These are phyloP conservation scores for Stellera chamaejasme DNA, from an alignment of 345 rosid species.

Conservation along the genomic window DNA sequence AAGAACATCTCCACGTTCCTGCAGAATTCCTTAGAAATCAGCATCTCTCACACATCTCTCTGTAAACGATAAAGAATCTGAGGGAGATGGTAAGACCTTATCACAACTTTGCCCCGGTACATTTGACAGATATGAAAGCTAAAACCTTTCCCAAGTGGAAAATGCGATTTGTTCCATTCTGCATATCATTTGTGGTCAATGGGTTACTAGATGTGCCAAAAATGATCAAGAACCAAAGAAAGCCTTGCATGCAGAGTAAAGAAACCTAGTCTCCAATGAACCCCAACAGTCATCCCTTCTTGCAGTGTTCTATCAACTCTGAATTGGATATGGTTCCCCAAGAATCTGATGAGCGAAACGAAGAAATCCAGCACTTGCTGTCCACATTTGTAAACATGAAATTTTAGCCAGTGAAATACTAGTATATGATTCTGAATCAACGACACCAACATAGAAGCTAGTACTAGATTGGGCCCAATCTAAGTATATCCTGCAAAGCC, in stretches of 20 bases:
- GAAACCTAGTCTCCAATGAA: slow-evolving; percentile 64
- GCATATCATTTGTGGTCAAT: slow-evolving; percentile 9
- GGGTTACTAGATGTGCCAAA: not conserved
- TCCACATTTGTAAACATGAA: not conserved
- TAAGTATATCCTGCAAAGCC: too few relatives aligned
- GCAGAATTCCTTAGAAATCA: slow-evolving; percentile 5
- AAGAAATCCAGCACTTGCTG: slow-evolving; percentile 79
- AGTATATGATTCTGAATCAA: too few relatives aligned
- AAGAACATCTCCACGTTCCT: slow-evolving; percentile 83
- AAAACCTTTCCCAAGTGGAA: slow-evolving; percentile 68
- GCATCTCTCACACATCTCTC: not conserved
- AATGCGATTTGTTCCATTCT: slow-evolving; percentile 57
- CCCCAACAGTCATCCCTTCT: slow-evolving; percentile 62
- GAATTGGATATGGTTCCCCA: slow-evolving; percentile 52
- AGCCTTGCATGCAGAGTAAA: not conserved
- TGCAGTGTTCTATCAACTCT: slow-evolving; percentile 44
- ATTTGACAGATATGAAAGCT: slow-evolving; percentile 57
- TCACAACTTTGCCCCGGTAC: slow-evolving; percentile 56
- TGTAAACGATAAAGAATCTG: not conserved
- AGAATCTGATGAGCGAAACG: slow-evolving; percentile 29
- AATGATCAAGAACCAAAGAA: not conserved
- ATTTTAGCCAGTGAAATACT: not conserved
- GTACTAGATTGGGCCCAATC: too few relatives aligned
- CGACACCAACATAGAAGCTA: too few relatives aligned
- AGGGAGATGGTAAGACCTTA: slow-evolving; percentile 33